Evolutionary conservation across 1,284 basidiomycete species (phyloP), one percentile per base, ranked within the genome.

Genomic region (Kalmanozyma brasiliensis): DNA sequence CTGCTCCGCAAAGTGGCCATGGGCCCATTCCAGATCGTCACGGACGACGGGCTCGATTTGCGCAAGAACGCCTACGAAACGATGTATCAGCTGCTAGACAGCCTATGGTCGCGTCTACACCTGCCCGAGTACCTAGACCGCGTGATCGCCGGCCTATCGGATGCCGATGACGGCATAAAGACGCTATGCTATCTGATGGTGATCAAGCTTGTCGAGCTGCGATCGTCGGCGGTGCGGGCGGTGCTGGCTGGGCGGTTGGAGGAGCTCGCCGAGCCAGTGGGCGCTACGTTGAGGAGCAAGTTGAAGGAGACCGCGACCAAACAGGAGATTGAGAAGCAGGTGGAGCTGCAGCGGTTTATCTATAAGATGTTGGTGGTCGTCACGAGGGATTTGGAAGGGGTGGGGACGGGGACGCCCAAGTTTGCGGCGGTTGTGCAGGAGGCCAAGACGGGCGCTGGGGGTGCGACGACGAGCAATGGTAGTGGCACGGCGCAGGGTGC

Each of bases 21-120:
- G 96, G 96, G 96, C 14, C 96, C 96, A 0, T 99, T 94, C 90
- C 94, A 91, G 49, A 93, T 95, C 83, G 92, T 91, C 80, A 91
- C 93, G 32, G 93, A 96, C 76, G 93, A 95, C 73, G 93, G 94
- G 47, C 85, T 96, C 10, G 93, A 96, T 69, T 88, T 92, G n/a
- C 89, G 86, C 81, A 82, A 84, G 86, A 94, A 92, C 0, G 95
- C 95, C 2, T 98, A 92, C 83, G 95, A 98, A 84, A 95, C 94
- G 5, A 92, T 98, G 86, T 95, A 95, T 82, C 97, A 94, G 16
- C 84, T 98, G 64, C 88, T 97, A 52, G 93, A 96, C 76, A 95
- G 93, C 0, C 94, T 92, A 80, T 86, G 96, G 49, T 85, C 87
- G 56, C 91, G 91, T 78, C 87, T 98, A 43, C 92, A 94, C 76